Conservation (phyloP, 495 filamentous ascomycete genomes). For the Evernia prunastri region DNA sequence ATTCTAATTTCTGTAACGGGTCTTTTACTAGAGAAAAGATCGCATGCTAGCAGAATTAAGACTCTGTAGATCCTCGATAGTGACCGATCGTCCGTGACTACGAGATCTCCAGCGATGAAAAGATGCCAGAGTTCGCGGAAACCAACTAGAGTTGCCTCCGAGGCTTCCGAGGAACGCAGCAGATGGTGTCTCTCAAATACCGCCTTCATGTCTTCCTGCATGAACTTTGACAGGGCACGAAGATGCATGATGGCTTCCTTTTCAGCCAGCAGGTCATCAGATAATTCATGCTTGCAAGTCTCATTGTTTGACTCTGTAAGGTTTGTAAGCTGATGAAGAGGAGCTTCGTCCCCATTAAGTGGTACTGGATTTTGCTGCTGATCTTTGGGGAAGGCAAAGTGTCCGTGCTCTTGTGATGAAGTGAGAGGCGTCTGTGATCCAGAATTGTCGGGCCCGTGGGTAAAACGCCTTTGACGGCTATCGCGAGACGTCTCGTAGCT, state of each 20-base stretch:
- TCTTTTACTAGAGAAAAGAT: conserved; percentile 15
- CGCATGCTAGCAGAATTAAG: conserved; percentile 14
- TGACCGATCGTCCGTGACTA: conserved; percentile 27
- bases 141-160: conserved; percentile 26
- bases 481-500: too few species aligned
- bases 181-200: conserved; percentile 18
- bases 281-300: conserved; percentile 20
- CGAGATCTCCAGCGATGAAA: conserved; percentile 32
- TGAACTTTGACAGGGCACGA: conserved; percentile 28
- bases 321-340: not conserved
- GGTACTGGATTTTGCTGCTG: too few species aligned
- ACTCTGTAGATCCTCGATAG: conserved; percentile 14
- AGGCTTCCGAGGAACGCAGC: conserved; percentile 7
- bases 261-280: conserved; percentile 22
- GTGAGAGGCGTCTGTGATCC: too few species aligned
- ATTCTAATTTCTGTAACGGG: conserved; percentile 24
- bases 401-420: too few species aligned
- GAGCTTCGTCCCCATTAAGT: not conserved
- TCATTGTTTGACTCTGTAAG: not conserved
- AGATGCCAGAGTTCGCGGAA: conserved; percentile 40
- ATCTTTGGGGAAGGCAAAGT: too few species aligned
- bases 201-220: conserved; percentile 28
- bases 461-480: too few species aligned
- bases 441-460: too few species aligned
- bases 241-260: conserved; percentile 29